Evolutionary conservation across 176 grass and related monocot genomes (phyloP).

Genomic region (Panicum miliaceum): DNA sequence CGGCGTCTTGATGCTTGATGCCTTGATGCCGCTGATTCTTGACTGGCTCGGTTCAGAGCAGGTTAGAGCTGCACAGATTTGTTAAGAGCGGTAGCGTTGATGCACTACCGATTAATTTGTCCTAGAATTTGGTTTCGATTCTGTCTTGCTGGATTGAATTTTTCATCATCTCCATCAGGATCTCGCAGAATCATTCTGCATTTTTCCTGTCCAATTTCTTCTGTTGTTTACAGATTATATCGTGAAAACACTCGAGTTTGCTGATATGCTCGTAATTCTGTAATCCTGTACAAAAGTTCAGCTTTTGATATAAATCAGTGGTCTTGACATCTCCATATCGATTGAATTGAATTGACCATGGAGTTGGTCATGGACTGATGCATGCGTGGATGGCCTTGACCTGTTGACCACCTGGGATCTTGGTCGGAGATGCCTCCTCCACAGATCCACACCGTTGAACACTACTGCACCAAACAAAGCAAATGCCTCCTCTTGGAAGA

Average conservation of each 20-base stretch:
- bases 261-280: not conserved
- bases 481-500: not conserved
- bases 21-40: constrained; percentile 21
- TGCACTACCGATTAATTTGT: not conserved
- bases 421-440: not conserved
- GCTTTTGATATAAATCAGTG: not conserved
- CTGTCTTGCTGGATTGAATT: not conserved
- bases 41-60: constrained; percentile 4
- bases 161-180: not conserved
- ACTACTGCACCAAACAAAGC: not conserved
- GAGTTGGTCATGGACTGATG: not conserved
- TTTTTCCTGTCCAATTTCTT: not conserved
- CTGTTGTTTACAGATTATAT: not conserved
- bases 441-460: not conserved
- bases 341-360: not conserved
- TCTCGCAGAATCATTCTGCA: not conserved
- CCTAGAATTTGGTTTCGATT: not conserved
- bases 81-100: not conserved
- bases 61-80: constrained; percentile 1
- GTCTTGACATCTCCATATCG: not conserved
- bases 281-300: not conserved
- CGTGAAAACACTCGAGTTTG: not conserved
- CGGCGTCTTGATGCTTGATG: constrained; percentile 41
- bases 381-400: not conserved
- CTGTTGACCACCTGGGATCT: constrained; percentile 1